Base-by-base conservation (phyloP, 768 basidiomycete species). In the Boletus huronensis region DNA sequence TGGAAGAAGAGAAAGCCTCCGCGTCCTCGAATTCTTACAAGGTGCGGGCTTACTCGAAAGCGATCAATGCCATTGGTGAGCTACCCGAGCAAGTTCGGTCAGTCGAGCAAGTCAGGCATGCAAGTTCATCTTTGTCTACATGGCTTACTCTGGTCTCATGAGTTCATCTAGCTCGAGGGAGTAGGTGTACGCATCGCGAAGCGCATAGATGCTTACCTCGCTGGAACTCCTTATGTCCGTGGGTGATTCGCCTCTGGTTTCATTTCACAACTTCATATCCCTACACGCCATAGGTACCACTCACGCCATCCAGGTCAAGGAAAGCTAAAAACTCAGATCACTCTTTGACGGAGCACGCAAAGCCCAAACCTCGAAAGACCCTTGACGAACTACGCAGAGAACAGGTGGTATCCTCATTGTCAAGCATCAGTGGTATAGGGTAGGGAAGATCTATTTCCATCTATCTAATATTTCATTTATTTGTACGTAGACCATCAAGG, bases 371-470 rank as follows among this genome's bases (percentile, higher is more conserved):
- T 40, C 51, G 2, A 51, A 66, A 54, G 48, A 68, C 58, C 29
- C 58, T 69, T 6, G 55, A 68, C 40, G 63, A 70, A 55, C 56
- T 68, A 43, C 56, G 64, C 52, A 69, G 57, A 52, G 59, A 60
- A 59, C 61, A 70, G 51, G 59, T 71, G 1, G 49, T 72, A 4
- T 60, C 65, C 14, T 63, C 68, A 19, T 62, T 84, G 47, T 65
- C 70, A 52, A 64, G 62, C 5, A 55, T 84, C 38, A 72, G 73
- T 10, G 75, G 78, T 4, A 71, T 84, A 57, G 82, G 83, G 82
- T 82, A 61, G 47, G 71, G 70, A 54, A 36, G 29, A 17, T 21
- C n/a, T 41, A 41, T 36, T 45, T 14, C 23, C 31, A 0, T 32
- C n/a, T 13, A 16, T 38, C 17, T 17, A 16, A 17, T 38, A 23